A percentile compares a stretch with the other conserved stretches of the same genome.
Evolutionary conservation across 2,329 filamentous ascomycete species (phyloP).

Genomic region (Epichloe gansuensis): DNA sequence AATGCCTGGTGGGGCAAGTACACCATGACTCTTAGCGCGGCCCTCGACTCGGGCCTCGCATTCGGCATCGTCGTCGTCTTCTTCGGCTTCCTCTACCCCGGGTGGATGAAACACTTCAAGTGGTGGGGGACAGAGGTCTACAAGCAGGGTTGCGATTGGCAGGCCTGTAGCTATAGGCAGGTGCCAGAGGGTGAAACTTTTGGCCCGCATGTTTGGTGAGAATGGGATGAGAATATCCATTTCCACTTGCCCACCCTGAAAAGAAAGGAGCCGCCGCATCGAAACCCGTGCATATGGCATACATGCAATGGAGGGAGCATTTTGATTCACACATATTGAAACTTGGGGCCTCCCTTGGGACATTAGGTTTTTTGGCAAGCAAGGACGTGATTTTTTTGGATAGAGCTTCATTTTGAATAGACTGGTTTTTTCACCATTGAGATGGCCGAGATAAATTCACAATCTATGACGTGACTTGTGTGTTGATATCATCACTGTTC

Average conservation of each 20-base stretch:
- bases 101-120: slow-evolving; percentile 56
- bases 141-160: slow-evolving; percentile 75
- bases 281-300: neutral
- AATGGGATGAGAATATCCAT: neutral
- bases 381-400: neutral
- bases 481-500: too few species aligned
- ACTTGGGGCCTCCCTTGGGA: neutral
- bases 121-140: slow-evolving; percentile 89
- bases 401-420: neutral
- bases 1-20: slow-evolving; percentile 82
- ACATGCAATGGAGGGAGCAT: neutral
- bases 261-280: neutral
- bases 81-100: slow-evolving; percentile 75
- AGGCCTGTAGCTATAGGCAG: slow-evolving; percentile 57
- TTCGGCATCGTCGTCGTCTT: slow-evolving; percentile 76
- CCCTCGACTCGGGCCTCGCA: slow-evolving; percentile 69
- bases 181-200: slow-evolving; percentile 53
- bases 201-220: slow-evolving; percentile 48
- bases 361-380: neutral
- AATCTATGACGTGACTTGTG: neutral
- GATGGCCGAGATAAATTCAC: neutral
- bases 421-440: neutral
- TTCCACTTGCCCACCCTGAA: too few species aligned
- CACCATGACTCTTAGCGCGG: slow-evolving; percentile 77
- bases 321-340: neutral